These are phyloP conservation scores for Calonectria leucothoes DNA, from an alignment of 2,329 filamentous ascomycete genomes.

Conservation along the genomic window DNA sequence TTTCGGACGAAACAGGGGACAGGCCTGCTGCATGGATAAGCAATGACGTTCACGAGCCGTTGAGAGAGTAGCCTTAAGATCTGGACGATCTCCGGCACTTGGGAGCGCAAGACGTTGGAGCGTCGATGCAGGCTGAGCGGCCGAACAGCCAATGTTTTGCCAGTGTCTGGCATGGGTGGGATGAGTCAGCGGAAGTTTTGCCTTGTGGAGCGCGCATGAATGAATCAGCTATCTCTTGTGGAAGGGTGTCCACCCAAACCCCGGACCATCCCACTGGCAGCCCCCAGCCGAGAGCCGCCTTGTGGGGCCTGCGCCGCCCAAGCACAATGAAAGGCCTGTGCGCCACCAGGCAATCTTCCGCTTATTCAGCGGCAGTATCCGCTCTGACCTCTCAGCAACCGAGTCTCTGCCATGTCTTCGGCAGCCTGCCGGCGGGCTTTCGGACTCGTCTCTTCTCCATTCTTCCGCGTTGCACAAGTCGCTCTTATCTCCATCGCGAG, in stretches of 20 bases:
- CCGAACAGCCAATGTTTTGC: background rate
- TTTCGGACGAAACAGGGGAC: background rate
- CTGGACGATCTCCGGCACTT: background rate
- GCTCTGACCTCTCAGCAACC: background rate
- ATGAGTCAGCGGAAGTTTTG: conserved; percentile 14
- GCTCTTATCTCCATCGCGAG: background rate
- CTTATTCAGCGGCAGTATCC: conserved; percentile 17
- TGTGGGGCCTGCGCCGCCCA: background rate
- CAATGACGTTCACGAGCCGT: conserved; percentile 9
- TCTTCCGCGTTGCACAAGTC: background rate
- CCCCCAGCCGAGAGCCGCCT: background rate
- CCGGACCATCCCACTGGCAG: background rate
- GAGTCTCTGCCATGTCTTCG: background rate
- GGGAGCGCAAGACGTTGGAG: background rate
- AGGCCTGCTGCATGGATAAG: background rate
- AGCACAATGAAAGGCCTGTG: background rate
- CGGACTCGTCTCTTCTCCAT: conserved; percentile 11
- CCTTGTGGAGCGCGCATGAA: background rate
- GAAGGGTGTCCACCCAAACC: background rate
- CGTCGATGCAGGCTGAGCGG: background rate
- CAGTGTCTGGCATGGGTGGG: too few relatives aligned
- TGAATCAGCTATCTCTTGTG: background rate
- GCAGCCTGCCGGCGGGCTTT: conserved; percentile 9
- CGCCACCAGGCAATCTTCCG: conserved; percentile 6
- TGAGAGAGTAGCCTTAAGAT: background rate